phyloP scores from a whole-genome alignment of 2,329 filamentous ascomycete species.

The Stagonosporopsis vannaccii region DNA sequence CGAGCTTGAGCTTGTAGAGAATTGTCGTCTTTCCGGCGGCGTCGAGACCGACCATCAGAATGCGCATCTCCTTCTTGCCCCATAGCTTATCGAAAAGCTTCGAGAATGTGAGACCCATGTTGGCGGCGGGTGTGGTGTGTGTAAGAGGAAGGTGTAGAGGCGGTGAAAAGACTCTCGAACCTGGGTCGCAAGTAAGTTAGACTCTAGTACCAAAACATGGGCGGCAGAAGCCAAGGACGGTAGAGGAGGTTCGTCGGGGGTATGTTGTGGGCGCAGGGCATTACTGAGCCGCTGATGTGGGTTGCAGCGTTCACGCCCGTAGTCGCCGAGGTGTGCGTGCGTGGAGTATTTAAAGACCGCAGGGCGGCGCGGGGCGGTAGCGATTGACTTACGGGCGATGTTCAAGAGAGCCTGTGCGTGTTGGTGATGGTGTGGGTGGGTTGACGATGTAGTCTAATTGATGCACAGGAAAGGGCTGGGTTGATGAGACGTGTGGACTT shows the following conservation, averaged over 20 bases:
- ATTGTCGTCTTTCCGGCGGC: slow-evolving; percentile 98
- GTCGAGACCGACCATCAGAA: slow-evolving; percentile 97
- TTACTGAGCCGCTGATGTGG: slow-evolving; percentile 38
- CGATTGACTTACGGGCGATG: slow-evolving; percentile 45
- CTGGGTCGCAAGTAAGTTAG: slow-evolving; percentile 30
- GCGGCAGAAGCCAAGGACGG: slow-evolving; percentile 17
- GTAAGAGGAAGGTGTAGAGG: slow-evolving; percentile 29
- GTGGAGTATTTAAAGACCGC: slow-evolving; percentile 24
- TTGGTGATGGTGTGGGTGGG: slow-evolving; percentile 46
- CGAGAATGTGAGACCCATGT: slow-evolving; percentile 91
- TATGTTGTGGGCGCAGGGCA: slow-evolving; percentile 21
- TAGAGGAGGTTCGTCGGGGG: slow-evolving; percentile 14
- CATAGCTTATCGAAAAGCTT: slow-evolving; percentile 99
- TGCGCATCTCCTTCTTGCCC: slow-evolving; percentile 98
- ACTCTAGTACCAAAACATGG: slow-evolving; percentile 20
- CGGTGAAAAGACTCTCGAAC: slow-evolving; percentile 49
- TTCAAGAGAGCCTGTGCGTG: slow-evolving; percentile 46
- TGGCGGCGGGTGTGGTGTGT: slow-evolving; percentile 60
- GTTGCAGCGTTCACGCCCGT: slow-evolving; percentile 33
- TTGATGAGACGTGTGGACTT: slow-evolving; percentile 46
- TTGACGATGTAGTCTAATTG: slow-evolving; percentile 50
- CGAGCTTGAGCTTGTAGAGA: slow-evolving; percentile 98
- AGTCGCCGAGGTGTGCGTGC: slow-evolving; percentile 25
- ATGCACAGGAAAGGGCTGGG: slow-evolving; percentile 50
- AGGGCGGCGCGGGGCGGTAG: slow-evolving; percentile 21